Percentiles rank a stretch among this genome's conserved stretches.
phyloP scores from a whole-genome alignment of 139 green algal species.

The Eudorina sp. region DNA sequence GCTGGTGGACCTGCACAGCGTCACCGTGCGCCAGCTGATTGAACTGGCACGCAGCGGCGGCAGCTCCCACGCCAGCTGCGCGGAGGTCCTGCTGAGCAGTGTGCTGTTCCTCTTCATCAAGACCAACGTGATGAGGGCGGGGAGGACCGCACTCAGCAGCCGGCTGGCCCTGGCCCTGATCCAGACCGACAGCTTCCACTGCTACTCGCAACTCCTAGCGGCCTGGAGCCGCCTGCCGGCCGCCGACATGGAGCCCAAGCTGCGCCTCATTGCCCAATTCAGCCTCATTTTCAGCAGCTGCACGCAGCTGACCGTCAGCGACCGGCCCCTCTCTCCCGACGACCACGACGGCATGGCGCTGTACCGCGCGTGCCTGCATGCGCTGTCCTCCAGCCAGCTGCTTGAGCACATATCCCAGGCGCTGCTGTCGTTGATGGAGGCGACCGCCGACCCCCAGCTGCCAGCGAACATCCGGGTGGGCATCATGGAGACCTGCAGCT shows the following conservation, averaged over 20 bases:
- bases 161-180: neutral
- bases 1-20: neutral
- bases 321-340: neutral
- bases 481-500: constrained; percentile 25
- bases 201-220: too few species aligned
- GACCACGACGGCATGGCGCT: neutral
- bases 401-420: neutral
- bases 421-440: neutral
- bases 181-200: too few species aligned
- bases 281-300: constrained; percentile 27
- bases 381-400: neutral
- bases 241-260: neutral
- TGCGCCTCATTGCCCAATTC: constrained; percentile 9
- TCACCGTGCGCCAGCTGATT: neutral
- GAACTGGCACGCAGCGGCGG: neutral
- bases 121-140: neutral
- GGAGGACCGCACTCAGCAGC: neutral
- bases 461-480: neutral
- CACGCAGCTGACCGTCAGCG: constrained; percentile 4
- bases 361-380: neutral
- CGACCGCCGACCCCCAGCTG: neutral
- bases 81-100: neutral
- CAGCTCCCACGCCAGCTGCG: neutral
- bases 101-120: constrained; percentile 21
- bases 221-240: too few species aligned